Conservation (phyloP, 306 rosid species). For the cucumber (Cucumis sativus) region DNA sequence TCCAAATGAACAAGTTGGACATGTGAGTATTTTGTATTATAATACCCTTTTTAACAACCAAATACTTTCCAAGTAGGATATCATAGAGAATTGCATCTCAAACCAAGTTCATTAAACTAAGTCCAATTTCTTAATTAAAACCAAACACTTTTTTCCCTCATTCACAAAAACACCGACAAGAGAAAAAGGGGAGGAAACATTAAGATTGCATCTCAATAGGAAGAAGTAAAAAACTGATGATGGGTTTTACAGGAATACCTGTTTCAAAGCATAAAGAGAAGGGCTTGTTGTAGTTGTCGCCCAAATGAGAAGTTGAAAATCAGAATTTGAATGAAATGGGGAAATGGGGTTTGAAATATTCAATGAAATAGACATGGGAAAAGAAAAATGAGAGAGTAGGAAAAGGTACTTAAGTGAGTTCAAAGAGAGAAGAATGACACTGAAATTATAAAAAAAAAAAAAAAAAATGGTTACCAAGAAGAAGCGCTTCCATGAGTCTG, state of each 20-base stretch:
- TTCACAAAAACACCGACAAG: slow-evolving; percentile 1
- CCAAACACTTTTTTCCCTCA: not conserved
- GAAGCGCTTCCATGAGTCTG: not conserved
- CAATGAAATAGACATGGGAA: not conserved
- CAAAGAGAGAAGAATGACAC: not conserved
- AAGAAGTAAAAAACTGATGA: not conserved
- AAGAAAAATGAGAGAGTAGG: not conserved
- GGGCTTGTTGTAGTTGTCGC: not conserved
- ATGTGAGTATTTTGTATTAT: slow-evolving; percentile 14
- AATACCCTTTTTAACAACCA: not conserved
- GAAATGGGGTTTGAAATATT: slow-evolving; percentile 1
- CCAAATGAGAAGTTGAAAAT: not conserved
- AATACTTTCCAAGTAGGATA: not conserved
- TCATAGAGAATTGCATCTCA: not conserved
- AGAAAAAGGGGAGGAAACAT: not conserved
- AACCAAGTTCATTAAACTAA: not conserved
- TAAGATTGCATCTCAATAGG: not conserved
- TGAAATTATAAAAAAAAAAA: not conserved
- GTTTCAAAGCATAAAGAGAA: not conserved
- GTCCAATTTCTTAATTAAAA: not conserved
- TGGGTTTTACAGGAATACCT: not conserved
- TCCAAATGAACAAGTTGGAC: slow-evolving; percentile 18
- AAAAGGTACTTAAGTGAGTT: not conserved
- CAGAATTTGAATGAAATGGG: not conserved
- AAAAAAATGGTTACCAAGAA: not conserved